Percentiles rank a stretch among this genome's conserved stretches.
Evolutionary conservation across 2,329 filamentous ascomycete species (phyloP).

Genomic region (Xenoacremonium recifei): DNA sequence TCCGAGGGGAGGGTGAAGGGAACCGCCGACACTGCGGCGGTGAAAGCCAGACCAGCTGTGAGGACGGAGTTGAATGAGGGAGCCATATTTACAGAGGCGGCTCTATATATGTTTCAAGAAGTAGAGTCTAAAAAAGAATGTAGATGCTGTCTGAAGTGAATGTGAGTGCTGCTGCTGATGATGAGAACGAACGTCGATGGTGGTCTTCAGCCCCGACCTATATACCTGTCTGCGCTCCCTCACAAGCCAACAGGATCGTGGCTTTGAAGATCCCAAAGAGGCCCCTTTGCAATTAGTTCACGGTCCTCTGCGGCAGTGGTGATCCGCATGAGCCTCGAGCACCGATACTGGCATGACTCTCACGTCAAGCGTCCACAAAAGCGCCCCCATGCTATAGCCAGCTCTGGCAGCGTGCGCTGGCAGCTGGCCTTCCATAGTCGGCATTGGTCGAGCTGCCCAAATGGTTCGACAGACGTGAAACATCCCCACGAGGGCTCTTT

Average conservation of each 20-base stretch:
- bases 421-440: neutral
- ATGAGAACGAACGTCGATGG: neutral
- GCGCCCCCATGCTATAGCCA: neutral
- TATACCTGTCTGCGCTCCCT: neutral
- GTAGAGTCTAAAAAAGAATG: neutral
- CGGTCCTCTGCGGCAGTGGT: neutral
- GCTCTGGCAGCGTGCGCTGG: no score
- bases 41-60: constrained; percentile 21
- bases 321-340: neutral
- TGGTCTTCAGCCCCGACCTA: neutral
- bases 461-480: neutral
- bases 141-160: neutral
- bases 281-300: neutral
- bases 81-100: constrained; percentile 3
- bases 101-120: neutral
- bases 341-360: neutral
- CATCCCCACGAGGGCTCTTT: neutral
- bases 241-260: neutral
- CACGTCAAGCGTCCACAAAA: neutral
- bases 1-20: constrained; percentile 1
- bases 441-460: neutral
- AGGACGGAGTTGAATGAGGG: constrained; percentile 8
- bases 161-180: neutral
- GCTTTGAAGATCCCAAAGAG: neutral
- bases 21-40: constrained; percentile 16